phyloP scores from a whole-genome alignment of 805 yeast species.

The Saturnispora serradocipensis region DNA sequence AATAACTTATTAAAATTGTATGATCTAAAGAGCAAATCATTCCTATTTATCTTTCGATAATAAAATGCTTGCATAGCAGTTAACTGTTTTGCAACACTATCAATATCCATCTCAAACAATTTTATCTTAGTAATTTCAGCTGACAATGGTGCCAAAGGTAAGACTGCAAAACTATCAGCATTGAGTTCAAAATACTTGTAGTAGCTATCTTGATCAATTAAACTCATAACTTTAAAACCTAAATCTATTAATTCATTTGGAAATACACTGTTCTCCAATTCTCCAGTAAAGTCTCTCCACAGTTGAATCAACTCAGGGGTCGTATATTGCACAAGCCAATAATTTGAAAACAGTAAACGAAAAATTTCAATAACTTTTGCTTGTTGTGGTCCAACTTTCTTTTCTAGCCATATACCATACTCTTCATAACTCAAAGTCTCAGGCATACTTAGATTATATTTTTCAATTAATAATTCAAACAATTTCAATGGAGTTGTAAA shows the following conservation, averaged over 20 bases:
- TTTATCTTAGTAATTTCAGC: conserved; percentile 32
- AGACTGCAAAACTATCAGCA: conserved; percentile 9
- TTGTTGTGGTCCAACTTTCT: conserved; percentile 60
- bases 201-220: conserved; percentile 22
- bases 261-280: conserved; percentile 7
- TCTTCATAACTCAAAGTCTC: conserved; percentile 82
- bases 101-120: conserved; percentile 58
- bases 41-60: conserved; percentile 57
- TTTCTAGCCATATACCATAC: conserved; percentile 65
- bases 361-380: conserved; percentile 56
- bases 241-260: conserved; percentile 11
- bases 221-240: conserved; percentile 18
- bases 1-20: conserved; percentile 50
- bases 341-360: conserved; percentile 55
- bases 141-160: conserved; percentile 16
- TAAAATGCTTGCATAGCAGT: conserved; percentile 67
- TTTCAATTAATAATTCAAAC: conserved; percentile 45
- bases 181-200: conserved; percentile 16
- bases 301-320: conserved; percentile 32
- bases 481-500: conserved; percentile 62
- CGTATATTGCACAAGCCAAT: conserved; percentile 59
- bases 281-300: conserved; percentile 21
- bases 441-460: conserved; percentile 72
- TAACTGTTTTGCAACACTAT: conserved; percentile 75
- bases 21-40: conserved; percentile 67